Evolutionary conservation across 352 stramenopile species (phyloP).

Genomic region (Phytophthora fragariae): DNA sequence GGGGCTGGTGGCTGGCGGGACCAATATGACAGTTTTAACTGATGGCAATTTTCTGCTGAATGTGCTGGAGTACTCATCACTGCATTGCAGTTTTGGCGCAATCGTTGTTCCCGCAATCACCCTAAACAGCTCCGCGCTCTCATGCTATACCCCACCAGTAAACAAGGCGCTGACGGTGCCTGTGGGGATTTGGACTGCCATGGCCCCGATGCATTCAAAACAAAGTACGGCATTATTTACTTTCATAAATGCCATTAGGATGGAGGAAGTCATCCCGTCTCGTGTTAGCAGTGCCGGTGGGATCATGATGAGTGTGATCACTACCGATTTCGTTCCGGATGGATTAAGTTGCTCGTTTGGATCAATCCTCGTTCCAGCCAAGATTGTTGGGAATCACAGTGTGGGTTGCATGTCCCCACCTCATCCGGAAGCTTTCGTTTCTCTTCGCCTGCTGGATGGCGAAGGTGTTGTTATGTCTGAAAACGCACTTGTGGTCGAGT

Average conservation of each 20-base stretch:
- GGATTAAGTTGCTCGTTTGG: slow-evolving; percentile 54
- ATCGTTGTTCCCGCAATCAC: slow-evolving; percentile 20
- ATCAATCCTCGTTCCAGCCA: slow-evolving; percentile 25
- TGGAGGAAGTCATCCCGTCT: slow-evolving; percentile 27
- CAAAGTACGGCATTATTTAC: slow-evolving; percentile 17
- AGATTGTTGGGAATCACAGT: slow-evolving; percentile 18
- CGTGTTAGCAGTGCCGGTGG: slow-evolving; percentile 25
- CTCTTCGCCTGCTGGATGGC: slow-evolving; percentile 40
- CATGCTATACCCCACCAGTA: slow-evolving; percentile 35
- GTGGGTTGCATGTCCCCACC: slow-evolving; percentile 47
- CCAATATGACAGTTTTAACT: slow-evolving; percentile 33
- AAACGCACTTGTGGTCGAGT: slow-evolving; percentile 52
- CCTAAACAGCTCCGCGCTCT: slow-evolving; percentile 36
- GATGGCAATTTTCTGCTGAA: slow-evolving; percentile 30
- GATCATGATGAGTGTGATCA: slow-evolving; percentile 28
- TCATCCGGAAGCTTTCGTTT: slow-evolving; percentile 16
- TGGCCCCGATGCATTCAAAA: slow-evolving; percentile 5
- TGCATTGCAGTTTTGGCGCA: slow-evolving; percentile 47
- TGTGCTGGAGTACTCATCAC: slow-evolving; percentile 14
- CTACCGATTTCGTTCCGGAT: slow-evolving; percentile 15
- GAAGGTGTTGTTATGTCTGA: slow-evolving; percentile 34
- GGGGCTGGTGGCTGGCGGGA: slow-evolving; percentile 30
- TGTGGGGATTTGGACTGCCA: slow-evolving; percentile 33
- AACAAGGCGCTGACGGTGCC: slow-evolving; percentile 32
- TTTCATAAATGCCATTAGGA: slow-evolving; percentile 31